Evolutionary conservation across 768 basidiomycete genomes (phyloP).

Genomic region (Tricholoma sp.): DNA sequence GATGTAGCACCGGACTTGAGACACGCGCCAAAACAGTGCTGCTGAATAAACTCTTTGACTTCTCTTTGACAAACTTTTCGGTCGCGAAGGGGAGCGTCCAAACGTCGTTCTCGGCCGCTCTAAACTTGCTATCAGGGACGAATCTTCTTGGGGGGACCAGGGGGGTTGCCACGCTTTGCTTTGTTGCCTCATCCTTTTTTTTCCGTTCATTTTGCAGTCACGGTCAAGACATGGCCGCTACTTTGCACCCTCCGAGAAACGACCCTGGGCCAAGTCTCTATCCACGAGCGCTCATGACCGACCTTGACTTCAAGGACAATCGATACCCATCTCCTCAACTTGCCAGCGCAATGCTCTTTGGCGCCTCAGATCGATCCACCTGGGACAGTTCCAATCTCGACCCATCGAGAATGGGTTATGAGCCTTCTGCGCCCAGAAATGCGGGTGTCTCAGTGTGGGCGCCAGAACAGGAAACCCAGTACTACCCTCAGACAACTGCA

Average conservation of each 20-base stretch:
- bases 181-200: conserved; percentile 1
- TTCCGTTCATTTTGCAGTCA: conserved; percentile 4
- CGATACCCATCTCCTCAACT: conserved; percentile 39
- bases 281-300: conserved; percentile 51
- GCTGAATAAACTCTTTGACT: no score
- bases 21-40: no score
- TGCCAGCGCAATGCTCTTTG: conserved; percentile 24
- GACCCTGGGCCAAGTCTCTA: conserved; percentile 38
- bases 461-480: conserved; percentile 18
- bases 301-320: conserved; percentile 60
- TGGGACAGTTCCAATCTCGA: conserved; percentile 18
- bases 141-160: not conserved
- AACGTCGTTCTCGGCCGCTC: not conserved
- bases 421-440: conserved; percentile 14
- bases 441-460: conserved; percentile 13
- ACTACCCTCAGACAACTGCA: conserved; percentile 15
- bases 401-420: conserved; percentile 13
- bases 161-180: not conserved
- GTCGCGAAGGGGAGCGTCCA: no score
- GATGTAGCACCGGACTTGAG: no score
- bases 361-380: conserved; percentile 19
- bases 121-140: not conserved
- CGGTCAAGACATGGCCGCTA: conserved; percentile 37
- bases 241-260: conserved; percentile 41
- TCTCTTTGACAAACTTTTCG: not conserved